Percentiles rank a stretch among this genome's conserved stretches.
Evolutionary conservation across 306 rosid genomes (phyloP).

Genomic region (Sechiopsis laciniata): DNA sequence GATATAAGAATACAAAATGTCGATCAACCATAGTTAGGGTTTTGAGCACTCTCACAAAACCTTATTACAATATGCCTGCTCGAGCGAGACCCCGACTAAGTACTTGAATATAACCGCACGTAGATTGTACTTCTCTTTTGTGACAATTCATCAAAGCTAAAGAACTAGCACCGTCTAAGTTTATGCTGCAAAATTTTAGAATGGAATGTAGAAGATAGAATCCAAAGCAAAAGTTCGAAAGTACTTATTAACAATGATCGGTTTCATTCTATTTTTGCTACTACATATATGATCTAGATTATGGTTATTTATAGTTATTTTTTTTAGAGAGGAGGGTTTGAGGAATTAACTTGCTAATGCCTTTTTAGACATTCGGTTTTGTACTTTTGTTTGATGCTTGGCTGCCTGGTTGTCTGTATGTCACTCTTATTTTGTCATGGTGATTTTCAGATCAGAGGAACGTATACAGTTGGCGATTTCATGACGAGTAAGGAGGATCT

Average conservation of each 20-base stretch:
- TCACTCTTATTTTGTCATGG: background rate
- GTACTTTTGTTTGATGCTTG: background rate
- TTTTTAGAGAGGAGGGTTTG: background rate
- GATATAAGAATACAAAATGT: too few relatives aligned
- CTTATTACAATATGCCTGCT: too few relatives aligned
- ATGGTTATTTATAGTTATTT: background rate
- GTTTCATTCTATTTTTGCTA: background rate
- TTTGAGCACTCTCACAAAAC: too few relatives aligned
- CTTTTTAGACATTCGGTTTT: background rate
- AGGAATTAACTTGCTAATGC: background rate
- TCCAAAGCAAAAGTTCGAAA: background rate
- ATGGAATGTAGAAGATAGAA: background rate
- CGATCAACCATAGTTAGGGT: too few relatives aligned
- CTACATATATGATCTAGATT: background rate
- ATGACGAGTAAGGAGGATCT: constrained; percentile 67
- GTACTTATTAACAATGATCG: background rate
- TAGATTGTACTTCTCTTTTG: background rate
- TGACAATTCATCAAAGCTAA: background rate
- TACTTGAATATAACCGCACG: background rate
- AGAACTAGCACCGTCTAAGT: background rate
- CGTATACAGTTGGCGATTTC: constrained; percentile 70
- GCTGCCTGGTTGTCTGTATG: background rate
- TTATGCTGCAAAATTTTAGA: background rate
- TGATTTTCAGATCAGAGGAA: constrained; percentile 44
- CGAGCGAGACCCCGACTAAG: too few relatives aligned